Conservation (phyloP, 805 yeast species). For the Kazachstania kunashirensis region DNA sequence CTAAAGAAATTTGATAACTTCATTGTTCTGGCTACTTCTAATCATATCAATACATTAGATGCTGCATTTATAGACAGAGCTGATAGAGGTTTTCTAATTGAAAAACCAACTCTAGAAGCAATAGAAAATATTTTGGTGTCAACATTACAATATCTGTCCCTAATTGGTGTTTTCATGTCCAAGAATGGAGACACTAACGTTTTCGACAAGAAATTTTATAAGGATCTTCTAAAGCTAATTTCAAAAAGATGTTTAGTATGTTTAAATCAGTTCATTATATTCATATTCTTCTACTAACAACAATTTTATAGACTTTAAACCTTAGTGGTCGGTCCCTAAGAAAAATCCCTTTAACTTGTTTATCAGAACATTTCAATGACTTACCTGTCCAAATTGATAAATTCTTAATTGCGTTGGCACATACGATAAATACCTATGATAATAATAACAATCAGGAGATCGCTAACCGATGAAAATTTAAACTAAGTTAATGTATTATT, state of each 20-base stretch:
- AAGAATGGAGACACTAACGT: slow-evolving; percentile 1
- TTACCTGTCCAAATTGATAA: slow-evolving; percentile 19
- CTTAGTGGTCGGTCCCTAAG: slow-evolving; percentile 26
- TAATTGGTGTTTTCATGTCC: slow-evolving; percentile 9
- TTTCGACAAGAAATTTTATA: too few species aligned
- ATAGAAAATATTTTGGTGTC: slow-evolving; percentile 26
- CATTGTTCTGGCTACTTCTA: slow-evolving; percentile 35
- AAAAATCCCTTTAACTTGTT: slow-evolving; percentile 22
- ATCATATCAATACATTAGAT: slow-evolving; percentile 32
- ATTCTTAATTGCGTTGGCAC: slow-evolving; percentile 22
- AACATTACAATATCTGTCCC: slow-evolving; percentile 21
- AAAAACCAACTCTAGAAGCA: slow-evolving; percentile 28
- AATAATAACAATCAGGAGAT: too few species aligned
- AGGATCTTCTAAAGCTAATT: slow-evolving; percentile 9
- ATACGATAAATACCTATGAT: too few species aligned
- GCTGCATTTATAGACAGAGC: slow-evolving; percentile 38
- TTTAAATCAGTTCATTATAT: slow-evolving; percentile 1
- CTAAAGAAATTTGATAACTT: slow-evolving; percentile 31
- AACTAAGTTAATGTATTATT: too few species aligned
- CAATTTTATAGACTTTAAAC: slow-evolving; percentile 9
- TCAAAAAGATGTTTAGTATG: slow-evolving; percentile 24
- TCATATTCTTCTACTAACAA: slow-evolving; percentile 7
- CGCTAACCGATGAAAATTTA: too few species aligned
- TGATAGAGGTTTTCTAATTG: slow-evolving; percentile 31
- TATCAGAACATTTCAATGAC: slow-evolving; percentile 21